Conservation (phyloP, 106 monocot genomes). For the Iris macrosiphon region DNA sequence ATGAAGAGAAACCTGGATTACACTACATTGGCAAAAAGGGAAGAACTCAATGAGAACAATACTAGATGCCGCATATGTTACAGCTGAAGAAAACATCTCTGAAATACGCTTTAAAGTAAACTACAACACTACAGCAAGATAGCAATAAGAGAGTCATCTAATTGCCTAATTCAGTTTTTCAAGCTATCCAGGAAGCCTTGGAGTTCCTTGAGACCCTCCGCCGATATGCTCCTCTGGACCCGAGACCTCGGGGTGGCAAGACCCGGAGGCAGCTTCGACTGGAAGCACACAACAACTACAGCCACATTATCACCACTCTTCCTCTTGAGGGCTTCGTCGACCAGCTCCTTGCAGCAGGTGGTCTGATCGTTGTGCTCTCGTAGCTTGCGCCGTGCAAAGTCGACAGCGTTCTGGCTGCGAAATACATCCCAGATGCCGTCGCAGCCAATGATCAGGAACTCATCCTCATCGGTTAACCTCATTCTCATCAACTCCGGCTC, state of each 20-base stretch:
- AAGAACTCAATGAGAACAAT: too few species aligned
- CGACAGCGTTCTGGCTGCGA: slow-evolving; percentile 79
- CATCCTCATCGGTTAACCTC: slow-evolving; percentile 70
- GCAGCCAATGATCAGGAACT: slow-evolving; percentile 86
- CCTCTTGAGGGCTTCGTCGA: slow-evolving; percentile 77
- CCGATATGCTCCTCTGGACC: slow-evolving; percentile 68
- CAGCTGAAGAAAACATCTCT: not conserved
- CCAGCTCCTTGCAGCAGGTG: slow-evolving; percentile 56
- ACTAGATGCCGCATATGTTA: slow-evolving; percentile 12
- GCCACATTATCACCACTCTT: slow-evolving; percentile 66
- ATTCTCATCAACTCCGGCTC: slow-evolving; percentile 64
- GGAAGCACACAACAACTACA: slow-evolving; percentile 76
- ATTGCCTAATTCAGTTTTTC: not conserved
- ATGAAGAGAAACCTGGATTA: too few species aligned
- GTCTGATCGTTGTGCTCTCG: slow-evolving; percentile 76
- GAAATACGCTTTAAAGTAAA: not conserved
- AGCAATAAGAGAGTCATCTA: not conserved
- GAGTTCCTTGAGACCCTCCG: slow-evolving; percentile 41
- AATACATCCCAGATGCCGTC: slow-evolving; percentile 96
- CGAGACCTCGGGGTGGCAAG: slow-evolving; percentile 36
- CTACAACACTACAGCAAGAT: not conserved
- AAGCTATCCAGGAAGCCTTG: slow-evolving; percentile 12
- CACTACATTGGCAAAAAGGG: too few species aligned
- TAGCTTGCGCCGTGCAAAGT: slow-evolving; percentile 71
- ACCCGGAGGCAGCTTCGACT: slow-evolving; percentile 42